Base-by-base conservation (phyloP, 2,329 filamentous ascomycete genomes). In the Dactylellina haptotyla region DNA sequence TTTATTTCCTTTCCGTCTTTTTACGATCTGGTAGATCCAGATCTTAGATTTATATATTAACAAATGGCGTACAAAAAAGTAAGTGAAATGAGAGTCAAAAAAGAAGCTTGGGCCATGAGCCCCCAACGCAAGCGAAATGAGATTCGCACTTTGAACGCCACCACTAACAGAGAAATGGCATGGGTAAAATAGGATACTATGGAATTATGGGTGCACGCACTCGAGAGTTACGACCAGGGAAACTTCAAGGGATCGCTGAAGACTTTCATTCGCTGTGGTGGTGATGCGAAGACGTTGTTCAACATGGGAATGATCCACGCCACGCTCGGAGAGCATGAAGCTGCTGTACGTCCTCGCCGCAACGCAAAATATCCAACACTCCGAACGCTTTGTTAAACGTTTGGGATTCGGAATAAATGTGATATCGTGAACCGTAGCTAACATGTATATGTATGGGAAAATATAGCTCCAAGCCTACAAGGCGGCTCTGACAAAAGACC, bases 221-320 rank as follows among this genome's bases (percentile, higher is more conserved):
- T 98, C 66, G 88, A 85, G 78, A 89, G 90, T 80, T 99, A 99
- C 84, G 95, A 99, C 83, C 94, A 94, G 83, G 96, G 97, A 83
- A 92, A 99, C 79, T 98, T 96, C 82, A 94, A 97, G 79, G 90
- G 93, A 76, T 88, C 95, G 28, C 83, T 98, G 76, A 87, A 85
- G 78, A 87, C 90, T 75, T 99, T 99, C 80, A 90, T 91, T 75
- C 87, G 86, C 77, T 96, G 98, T 79, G 86, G 90, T 75, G 95
- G 98, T 80, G 98, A 95, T 0, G 97, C 95, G 78, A 98, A 97
- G 85, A 99, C 99, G 75, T 85, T 97, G 74, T 99, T 99, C 85
- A 99, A 99, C 80, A 96, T 94, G 82, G 95, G 95, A 77, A 94
- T 99, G 41, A 98, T 99, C 79, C 91, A 97, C 83, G 95, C 95